Percentiles rank a stretch among this genome's conserved stretches.
Conservation (phyloP, 495 filamentous ascomycete genomes). For the Delitschia confertaspora region DNA sequence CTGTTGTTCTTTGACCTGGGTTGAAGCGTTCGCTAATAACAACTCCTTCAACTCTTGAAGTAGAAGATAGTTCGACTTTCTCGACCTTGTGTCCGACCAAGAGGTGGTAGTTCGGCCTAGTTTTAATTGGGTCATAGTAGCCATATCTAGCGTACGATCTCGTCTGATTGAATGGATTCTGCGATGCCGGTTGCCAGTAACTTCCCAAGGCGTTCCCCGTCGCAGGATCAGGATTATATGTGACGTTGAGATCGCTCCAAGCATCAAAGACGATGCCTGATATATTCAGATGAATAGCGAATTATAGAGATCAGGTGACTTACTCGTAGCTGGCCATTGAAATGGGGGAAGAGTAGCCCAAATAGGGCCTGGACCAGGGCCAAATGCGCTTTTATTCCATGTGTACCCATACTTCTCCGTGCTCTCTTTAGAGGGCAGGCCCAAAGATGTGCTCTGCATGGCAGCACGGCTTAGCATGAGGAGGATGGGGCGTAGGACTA, state of each 20-base stretch:
- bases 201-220: slow-evolving; percentile 3
- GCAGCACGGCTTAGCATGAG: no score
- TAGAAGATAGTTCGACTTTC: slow-evolving; percentile 1
- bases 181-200: slow-evolving; percentile 11
- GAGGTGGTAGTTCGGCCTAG: slow-evolving; percentile 15
- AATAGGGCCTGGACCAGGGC: slow-evolving; percentile 4
- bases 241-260: no score
- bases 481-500: no score
- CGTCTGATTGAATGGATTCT: slow-evolving; percentile 10
- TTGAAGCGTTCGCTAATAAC: not conserved
- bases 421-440: not conserved
- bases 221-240: no score
- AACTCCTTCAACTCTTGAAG: not conserved
- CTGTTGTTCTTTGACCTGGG: not conserved
- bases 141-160: slow-evolving; percentile 9
- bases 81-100: slow-evolving; percentile 11
- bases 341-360: slow-evolving; percentile 11
- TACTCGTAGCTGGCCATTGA: slow-evolving; percentile 13
- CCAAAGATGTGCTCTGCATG: slow-evolving; percentile 10
- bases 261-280: no score
- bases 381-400: slow-evolving; percentile 13
- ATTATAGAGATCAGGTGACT: no score
- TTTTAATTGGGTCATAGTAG: slow-evolving; percentile 9
- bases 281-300: no score
- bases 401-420: slow-evolving; percentile 6